Conservation (phyloP, 306 rosid genomes). For the Elaeagnus macrophylla region DNA sequence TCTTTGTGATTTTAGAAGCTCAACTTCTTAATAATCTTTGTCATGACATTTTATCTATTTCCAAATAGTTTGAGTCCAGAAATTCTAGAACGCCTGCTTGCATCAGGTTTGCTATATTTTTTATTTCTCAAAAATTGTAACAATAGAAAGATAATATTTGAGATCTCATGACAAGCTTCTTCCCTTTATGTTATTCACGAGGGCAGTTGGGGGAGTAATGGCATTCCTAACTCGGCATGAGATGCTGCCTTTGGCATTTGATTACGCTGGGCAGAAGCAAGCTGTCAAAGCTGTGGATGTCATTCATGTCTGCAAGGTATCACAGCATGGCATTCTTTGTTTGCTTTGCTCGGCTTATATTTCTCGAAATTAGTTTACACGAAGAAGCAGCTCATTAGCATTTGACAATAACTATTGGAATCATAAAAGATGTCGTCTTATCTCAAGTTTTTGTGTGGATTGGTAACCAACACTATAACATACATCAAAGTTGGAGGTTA, state of each 20-base stretch:
- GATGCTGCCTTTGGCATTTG: slow-evolving; percentile 93
- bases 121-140: slow-evolving; percentile 4
- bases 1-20: background rate
- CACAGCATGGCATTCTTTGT: background rate
- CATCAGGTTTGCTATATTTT: slow-evolving; percentile 54
- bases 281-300: slow-evolving; percentile 96
- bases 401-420: too few species aligned
- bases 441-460: too few species aligned
- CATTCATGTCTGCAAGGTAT: slow-evolving; percentile 96
- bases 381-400: too few species aligned
- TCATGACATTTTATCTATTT: slow-evolving; percentile 64
- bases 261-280: slow-evolving; percentile 90
- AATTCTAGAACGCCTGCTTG: slow-evolving; percentile 87
- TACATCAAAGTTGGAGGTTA: too few species aligned
- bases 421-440: too few species aligned
- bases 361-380: too few species aligned
- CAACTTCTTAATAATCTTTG: background rate
- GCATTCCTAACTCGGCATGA: slow-evolving; percentile 90
- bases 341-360: too few species aligned
- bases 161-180: slow-evolving; percentile 7
- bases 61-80: slow-evolving; percentile 90
- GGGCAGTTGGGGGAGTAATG: slow-evolving; percentile 90
- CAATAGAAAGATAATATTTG: background rate
- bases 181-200: slow-evolving; percentile 9
- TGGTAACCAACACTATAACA: too few species aligned